Percentiles rank a stretch among this genome's conserved stretches.
These are phyloP conservation scores for Pythium dissimile DNA, from an alignment of 352 stramenopile genomes.

Conservation along the genomic window DNA sequence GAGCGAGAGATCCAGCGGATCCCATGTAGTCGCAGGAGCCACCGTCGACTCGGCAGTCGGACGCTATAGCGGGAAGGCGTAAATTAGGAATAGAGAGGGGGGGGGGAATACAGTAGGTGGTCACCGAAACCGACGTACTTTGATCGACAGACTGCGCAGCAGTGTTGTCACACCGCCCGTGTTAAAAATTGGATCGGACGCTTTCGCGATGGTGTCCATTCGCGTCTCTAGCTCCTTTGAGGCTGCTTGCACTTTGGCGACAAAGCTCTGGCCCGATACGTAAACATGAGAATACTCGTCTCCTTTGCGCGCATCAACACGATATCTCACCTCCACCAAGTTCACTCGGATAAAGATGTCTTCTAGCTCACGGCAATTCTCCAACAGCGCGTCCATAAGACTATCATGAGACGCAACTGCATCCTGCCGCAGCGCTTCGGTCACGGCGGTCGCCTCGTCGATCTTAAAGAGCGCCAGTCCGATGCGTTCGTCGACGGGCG, in stretches of 20 bases:
- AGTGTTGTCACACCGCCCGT: slow-evolving; percentile 47
- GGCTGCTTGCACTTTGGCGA: slow-evolving; percentile 45
- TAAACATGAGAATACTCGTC: no score
- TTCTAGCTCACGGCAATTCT: slow-evolving; percentile 72
- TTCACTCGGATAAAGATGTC: slow-evolving; percentile 76
- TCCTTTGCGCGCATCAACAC: not conserved
- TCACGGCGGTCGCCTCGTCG: slow-evolving; percentile 56
- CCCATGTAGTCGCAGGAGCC: slow-evolving; percentile 48
- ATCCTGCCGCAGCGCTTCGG: slow-evolving; percentile 51
- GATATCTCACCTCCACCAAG: slow-evolving; percentile 60
- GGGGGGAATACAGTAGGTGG: no score
- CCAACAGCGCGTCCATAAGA: slow-evolving; percentile 51
- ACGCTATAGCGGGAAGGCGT: no score
- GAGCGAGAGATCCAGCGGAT: slow-evolving; percentile 57
- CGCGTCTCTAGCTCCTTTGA: slow-evolving; percentile 67
- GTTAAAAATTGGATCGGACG: slow-evolving; percentile 59
- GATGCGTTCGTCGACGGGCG: slow-evolving; percentile 65
- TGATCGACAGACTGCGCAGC: slow-evolving; percentile 64
- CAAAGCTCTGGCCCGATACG: slow-evolving; percentile 65
- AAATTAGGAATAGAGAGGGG: no score
- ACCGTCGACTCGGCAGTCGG: slow-evolving; percentile 22
- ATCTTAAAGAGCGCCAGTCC: slow-evolving; percentile 81
- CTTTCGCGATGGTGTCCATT: slow-evolving; percentile 47
- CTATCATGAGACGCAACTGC: slow-evolving; percentile 41
- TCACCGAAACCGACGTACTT: no score